Evolutionary conservation across 2,329 filamentous ascomycete species (phyloP).

Genomic region (Proliferodiscus dingleyae): DNA sequence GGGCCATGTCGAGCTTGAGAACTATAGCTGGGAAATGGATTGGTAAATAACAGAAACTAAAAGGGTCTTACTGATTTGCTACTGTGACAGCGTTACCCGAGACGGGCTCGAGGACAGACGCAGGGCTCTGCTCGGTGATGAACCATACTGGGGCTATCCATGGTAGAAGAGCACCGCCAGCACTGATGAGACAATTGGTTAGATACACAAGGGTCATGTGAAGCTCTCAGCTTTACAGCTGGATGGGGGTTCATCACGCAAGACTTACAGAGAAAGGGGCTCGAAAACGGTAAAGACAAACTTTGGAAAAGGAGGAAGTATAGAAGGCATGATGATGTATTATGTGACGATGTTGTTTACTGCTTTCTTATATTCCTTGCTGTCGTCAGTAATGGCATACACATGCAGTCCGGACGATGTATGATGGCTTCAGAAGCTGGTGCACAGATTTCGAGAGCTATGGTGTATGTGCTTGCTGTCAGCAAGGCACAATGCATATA

Average conservation of each 20-base stretch:
- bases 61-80: constrained; percentile 19
- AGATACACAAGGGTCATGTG: too few species aligned
- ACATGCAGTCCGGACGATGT: too few species aligned
- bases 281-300: constrained; percentile 64
- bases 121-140: constrained; percentile 55
- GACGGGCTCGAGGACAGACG: constrained; percentile 28
- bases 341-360: too few species aligned
- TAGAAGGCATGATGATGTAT: constrained; percentile 47
- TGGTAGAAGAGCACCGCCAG: constrained; percentile 54
- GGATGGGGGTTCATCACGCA: background rate
- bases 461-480: too few species aligned
- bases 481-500: too few species aligned
- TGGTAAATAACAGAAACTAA: background rate
- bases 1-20: background rate
- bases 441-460: too few species aligned
- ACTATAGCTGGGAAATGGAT: constrained; percentile 38
- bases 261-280: constrained; percentile 59
- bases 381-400: too few species aligned
- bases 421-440: too few species aligned
- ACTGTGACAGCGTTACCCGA: constrained; percentile 33
- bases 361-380: too few species aligned
- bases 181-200: too few species aligned
- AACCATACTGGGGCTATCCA: constrained; percentile 57
- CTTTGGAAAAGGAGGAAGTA: constrained; percentile 59
- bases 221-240: too few species aligned